Base-by-base conservation (phyloP, 2,329 filamentous ascomycete species). In the Clonostachys sp. region DNA sequence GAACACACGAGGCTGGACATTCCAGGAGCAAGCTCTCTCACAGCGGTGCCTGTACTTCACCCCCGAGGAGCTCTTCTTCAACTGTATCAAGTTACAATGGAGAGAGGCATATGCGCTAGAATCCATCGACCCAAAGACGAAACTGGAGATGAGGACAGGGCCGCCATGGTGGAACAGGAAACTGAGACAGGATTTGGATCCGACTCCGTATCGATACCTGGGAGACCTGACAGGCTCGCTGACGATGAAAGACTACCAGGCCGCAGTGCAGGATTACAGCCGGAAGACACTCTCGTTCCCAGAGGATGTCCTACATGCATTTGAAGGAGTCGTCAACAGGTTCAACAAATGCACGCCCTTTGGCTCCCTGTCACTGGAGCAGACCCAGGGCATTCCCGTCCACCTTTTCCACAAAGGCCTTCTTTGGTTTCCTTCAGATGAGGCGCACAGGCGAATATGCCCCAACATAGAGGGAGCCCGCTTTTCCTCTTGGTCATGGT, bases 1-100 rank as follows among this genome's bases (percentile, higher is more conserved):
- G 47, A 46, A 49, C 35, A 45, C 44, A 3, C 43, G 50, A n/a
- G 50, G 50, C 6, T 54, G 52, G 52, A 50, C 51, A 18, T 48
- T 50, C 20, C 52, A 54, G 41, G 52, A 54, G 47, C 50, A 49
- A 20, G 40, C 24, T 12, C 48, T 54, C 12, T 53, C 52, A 10
- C 49, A 47, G 17, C 50, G 52, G 8, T 46, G 43, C 20, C 35
- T 53, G 4, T 47, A 51, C 48, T 52, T 54, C 18, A 45, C 47
- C 6, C 12, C 16, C 16, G 43, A 45, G 13, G 42, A 50, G 16
- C 18, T 53, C 14, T 48, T 46, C 44, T 49, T 49, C 44, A 45
- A 49, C 44, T 49, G 47, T 35, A 41, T 45, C 12, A 18, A 41
- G 38, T 20, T 35, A 6, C 42, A 45, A n/a, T 45, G 42, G 20